Base-by-base conservation (phyloP, 257 asterid genomes). In the Solanum pimpinellifolium region DNA sequence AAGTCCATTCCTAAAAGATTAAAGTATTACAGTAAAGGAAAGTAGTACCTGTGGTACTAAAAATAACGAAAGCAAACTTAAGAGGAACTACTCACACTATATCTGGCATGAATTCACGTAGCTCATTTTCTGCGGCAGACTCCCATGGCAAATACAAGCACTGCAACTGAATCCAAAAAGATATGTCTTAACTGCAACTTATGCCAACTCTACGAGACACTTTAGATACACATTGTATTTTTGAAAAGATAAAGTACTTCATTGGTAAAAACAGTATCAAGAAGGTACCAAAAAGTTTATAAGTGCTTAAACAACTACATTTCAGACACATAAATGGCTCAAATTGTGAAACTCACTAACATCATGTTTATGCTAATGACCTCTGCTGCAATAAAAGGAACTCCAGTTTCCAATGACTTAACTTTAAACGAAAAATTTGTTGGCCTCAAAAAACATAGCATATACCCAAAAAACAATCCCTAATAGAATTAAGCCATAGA, bases 61-160 rank as follows among this genome's bases (percentile, higher is more conserved):
- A 46, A 47, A 27, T 78, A 80, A 80, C 42, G 16, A 80, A 80
- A 80, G 29, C 29, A 47, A 80, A 47, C 18, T 80, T 18, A 29
- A 74, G 78, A 83, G n/a, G 5, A 66, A n/a, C 44, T 73, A 86
- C 96, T 90, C 88, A 95, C 99, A 97, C 90, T 86, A 97, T 90
- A 86, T 97, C 94, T 0, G 98, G 98, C 35, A 91, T 76, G 86
- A 89, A 93, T 84, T 83, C 35, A 80, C 56, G 91, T 86, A 94
- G 95, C 84, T 91, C 92, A 23, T 89, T 92, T 84, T 94, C 95
- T 5, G 94, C 78, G 69, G 97, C 93, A 88, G 93, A 91, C 91
- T 94, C 98, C 99, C 99, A 97, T 42, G 98, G 95, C 90, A 97
- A 89, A 90, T 90, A 89, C 89, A 93, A 86, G 88, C 97, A 93